These are phyloP conservation scores for Ogataea salicorniae DNA, from an alignment of 805 yeast genomes.

Conservation along the genomic window DNA sequence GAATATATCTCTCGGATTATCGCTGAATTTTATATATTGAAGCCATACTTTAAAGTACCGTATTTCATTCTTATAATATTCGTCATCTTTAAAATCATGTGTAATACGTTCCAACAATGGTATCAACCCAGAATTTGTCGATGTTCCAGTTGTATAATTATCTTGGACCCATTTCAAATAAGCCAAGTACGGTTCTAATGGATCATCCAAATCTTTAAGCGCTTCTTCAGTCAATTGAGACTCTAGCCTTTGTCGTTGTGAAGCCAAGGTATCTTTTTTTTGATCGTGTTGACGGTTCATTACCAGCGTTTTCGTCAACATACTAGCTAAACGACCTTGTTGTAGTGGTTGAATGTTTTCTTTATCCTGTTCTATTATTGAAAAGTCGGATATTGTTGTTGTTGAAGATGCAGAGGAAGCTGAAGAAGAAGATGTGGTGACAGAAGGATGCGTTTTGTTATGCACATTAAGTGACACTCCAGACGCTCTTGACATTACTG, in stretches of 20 bases:
- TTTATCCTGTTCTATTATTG: slow-evolving; percentile 53
- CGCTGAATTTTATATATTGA: slow-evolving; percentile 62
- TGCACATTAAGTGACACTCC: neutral
- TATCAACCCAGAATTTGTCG: slow-evolving; percentile 61
- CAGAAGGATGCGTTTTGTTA: too few species aligned
- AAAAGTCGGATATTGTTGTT: slow-evolving; percentile 23
- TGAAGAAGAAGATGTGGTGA: neutral
- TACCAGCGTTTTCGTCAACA: slow-evolving; percentile 43
- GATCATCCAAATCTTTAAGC: slow-evolving; percentile 72
- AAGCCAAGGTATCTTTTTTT: slow-evolving; percentile 5
- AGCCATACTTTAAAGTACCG: slow-evolving; percentile 80
- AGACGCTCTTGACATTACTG: neutral
- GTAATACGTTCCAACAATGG: slow-evolving; percentile 67
- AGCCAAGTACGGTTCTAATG: slow-evolving; percentile 68
- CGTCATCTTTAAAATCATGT: slow-evolving; percentile 55
- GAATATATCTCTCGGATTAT: slow-evolving; percentile 66
- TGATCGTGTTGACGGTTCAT: slow-evolving; percentile 14
- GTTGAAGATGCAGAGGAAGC: neutral
- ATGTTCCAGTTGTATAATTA: slow-evolving; percentile 55
- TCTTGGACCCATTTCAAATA: slow-evolving; percentile 70
- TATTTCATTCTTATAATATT: slow-evolving; percentile 74
- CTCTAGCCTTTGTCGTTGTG: slow-evolving; percentile 47
- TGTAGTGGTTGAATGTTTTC: slow-evolving; percentile 67
- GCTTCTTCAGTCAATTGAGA: slow-evolving; percentile 33
- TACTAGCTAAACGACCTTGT: slow-evolving; percentile 64